Conservation (phyloP, 2,329 filamentous ascomycete species). For the Hypoxylon sp. region DNA sequence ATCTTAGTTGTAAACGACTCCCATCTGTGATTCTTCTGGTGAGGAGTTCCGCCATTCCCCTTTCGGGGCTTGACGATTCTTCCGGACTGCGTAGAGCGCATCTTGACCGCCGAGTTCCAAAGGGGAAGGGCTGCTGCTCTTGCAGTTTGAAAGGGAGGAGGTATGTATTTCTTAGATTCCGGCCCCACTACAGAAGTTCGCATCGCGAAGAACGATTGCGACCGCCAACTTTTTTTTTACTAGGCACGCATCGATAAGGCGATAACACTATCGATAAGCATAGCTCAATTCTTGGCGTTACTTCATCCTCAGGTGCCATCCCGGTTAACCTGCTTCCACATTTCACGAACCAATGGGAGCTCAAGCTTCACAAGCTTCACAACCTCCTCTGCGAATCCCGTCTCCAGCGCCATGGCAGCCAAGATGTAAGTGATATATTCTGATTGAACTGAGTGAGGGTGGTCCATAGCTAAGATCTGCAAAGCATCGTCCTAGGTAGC, state of each 20-base stretch:
- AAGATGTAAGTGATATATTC: constrained; percentile 59
- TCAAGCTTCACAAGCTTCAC: constrained; percentile 20
- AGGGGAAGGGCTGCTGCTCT: constrained; percentile 22
- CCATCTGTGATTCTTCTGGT: constrained; percentile 88
- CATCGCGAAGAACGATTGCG: constrained; percentile 28
- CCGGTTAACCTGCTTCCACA: background rate
- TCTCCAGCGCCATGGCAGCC: constrained; percentile 57
- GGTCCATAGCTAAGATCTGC: constrained; percentile 28
- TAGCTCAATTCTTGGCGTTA: constrained; percentile 7
- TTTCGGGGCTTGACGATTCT: constrained; percentile 77
- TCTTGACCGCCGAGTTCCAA: constrained; percentile 56
- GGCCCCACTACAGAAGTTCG: constrained; percentile 41
- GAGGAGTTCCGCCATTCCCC: constrained; percentile 76
- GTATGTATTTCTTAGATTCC: constrained; percentile 22
- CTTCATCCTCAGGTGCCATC: background rate
- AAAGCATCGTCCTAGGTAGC: constrained; percentile 83
- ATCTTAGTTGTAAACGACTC: constrained; percentile 93
- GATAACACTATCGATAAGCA: constrained; percentile 39
- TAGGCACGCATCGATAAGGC: constrained; percentile 35
- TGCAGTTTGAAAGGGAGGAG: constrained; percentile 31
- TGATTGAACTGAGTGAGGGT: background rate
- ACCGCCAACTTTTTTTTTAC: constrained; percentile 46
- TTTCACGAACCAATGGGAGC: constrained; percentile 15
- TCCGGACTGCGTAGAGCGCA: constrained; percentile 73
- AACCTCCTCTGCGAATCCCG: background rate